Base-by-base conservation (phyloP, 2,329 filamentous ascomycete species). In the Trichophyton mentagrophytes region DNA sequence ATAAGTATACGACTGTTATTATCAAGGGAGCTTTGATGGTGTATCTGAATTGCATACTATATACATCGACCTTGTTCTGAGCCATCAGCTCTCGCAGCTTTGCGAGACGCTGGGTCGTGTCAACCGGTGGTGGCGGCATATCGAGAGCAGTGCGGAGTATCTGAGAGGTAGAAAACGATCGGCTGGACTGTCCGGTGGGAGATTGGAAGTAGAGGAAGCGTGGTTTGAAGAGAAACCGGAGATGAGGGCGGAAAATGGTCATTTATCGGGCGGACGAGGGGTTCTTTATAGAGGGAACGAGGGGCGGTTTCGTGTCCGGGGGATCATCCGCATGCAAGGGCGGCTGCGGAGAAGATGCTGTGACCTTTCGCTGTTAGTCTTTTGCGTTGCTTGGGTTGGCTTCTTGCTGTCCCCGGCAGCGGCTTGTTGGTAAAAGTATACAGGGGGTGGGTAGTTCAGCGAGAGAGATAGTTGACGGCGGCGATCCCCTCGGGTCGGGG, bases 61-160 rank as follows among this genome's bases (percentile, higher is more conserved):
- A 99, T 63, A 97, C 81, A 74, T 97, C 90, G 66, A 99, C 81
- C 66, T 89, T 86, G 70, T 87, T 82, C 74, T 91, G 82, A 76
- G 84, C 85, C 93, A 99, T 99, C 71, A 96, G 79, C 72, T 85
- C 80, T 71, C 93, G 84, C 69, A 99, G 81, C 74, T 83, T 82
- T 65, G 83, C 76, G 65, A 99, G 83, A 69, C 89, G 87, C 64
- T 84, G 79, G 60, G 85, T 84, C 40, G 91, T 96, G 74, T 93
- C 80, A 66, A 95, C 85, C 59, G 82, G 84, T 70, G 84, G 87
- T 3, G 49, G 49, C 20, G 55, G 33, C 88, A 93, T 95, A 38
- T 85, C 80, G 49, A 55, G 49, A 73, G 77, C 61, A 49, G 70
- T 65, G 64, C 67, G 72, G 62, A 73, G 68, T 47, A 69, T 66